Evolutionary conservation across 1,139 yeast species (phyloP).

Genomic region (Debaryomyces psychrophilus): DNA sequence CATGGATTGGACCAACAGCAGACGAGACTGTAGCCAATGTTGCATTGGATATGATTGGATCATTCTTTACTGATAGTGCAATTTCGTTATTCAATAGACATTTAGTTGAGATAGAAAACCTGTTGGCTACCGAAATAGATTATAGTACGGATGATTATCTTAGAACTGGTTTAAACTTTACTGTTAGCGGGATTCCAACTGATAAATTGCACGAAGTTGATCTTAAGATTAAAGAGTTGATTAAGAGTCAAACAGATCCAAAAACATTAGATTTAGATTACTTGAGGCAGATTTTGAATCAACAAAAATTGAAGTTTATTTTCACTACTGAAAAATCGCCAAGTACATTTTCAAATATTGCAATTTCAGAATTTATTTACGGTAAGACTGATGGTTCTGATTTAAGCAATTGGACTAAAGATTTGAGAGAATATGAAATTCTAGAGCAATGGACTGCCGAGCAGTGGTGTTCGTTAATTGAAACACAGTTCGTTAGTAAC

Average conservation of each 20-base stretch:
- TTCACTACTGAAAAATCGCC: conserved; percentile 70
- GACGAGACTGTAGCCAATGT: conserved; percentile 55
- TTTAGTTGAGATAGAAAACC: conserved; percentile 80
- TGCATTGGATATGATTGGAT: conserved; percentile 74
- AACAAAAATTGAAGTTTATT: conserved; percentile 63
- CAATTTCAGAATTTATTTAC: conserved; percentile 79
- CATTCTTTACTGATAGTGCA: conserved; percentile 76
- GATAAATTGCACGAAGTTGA: conserved; percentile 59
- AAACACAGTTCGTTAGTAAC: conserved; percentile 60
- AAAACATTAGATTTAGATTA: conserved; percentile 62
- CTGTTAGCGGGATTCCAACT: conserved; percentile 77
- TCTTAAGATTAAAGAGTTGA: conserved; percentile 49
- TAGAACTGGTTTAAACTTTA: conserved; percentile 59
- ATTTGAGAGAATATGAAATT: conserved; percentile 61
- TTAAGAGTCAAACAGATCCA: conserved; percentile 52
- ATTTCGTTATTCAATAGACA: conserved; percentile 66
- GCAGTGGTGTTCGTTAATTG: conserved; percentile 67
- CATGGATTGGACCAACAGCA: conserved; percentile 84
- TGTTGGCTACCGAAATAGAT: conserved; percentile 74
- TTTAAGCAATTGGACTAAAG: conserved; percentile 55
- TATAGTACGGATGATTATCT: conserved; percentile 72
- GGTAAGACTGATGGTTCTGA: conserved; percentile 67
- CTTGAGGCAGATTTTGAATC: conserved; percentile 68
- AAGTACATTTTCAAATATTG: conserved; percentile 61
- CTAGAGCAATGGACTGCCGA: conserved; percentile 62